Base-by-base conservation (phyloP, 139 green algal genomes). In the Coccomyxa sp. region DNA sequence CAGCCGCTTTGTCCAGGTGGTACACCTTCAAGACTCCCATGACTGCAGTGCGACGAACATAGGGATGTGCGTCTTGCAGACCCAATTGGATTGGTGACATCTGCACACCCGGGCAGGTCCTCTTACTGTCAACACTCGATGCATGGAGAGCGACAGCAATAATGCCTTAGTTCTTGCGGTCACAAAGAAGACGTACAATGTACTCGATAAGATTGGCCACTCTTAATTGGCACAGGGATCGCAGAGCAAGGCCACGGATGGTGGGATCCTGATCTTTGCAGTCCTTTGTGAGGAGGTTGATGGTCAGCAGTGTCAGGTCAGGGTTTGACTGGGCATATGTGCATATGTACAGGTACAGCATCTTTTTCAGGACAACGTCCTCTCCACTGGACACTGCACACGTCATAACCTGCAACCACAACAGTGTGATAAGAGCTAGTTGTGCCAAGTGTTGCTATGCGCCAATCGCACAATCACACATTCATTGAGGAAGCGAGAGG, bases 131-230 rank as follows among this genome's bases (percentile, higher is more conserved):
- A 11, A 71, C 63, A 71, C 63, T 71, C 63, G 1, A 51, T 9
- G 63, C 9, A 11, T 21, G 63, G 18, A 14, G 63, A 21, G 63
- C 18, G 63, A 21, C 63, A 28, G 63, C 9, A 71, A 71, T 9
- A 25, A 71, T 71, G 63, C 63, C 63, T 71, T 21, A 71, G 9
- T 25, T 25, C 63, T 28, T 71, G 63, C 1, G 18, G 21, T 71
- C 4, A 25, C 63, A 11, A 28, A 9, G 63, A 11, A 9, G 4
- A 71, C 91, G 84, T 85, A 98, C 92, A 80, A 98, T 92, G 80
- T 98, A 98, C 85, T 99, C 96, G 76, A 98, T 88, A n/a, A 99
- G 92, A 88, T 98, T 97, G 45, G 91, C 80, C 27, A 99, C 93
- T 0, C 94, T 82, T 68, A 99, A 91, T 0, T 92, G 95, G 87